These are phyloP conservation scores for Talaromyces sp. DNA, from an alignment of 2,329 filamentous ascomycete species.

Conservation along the genomic window DNA sequence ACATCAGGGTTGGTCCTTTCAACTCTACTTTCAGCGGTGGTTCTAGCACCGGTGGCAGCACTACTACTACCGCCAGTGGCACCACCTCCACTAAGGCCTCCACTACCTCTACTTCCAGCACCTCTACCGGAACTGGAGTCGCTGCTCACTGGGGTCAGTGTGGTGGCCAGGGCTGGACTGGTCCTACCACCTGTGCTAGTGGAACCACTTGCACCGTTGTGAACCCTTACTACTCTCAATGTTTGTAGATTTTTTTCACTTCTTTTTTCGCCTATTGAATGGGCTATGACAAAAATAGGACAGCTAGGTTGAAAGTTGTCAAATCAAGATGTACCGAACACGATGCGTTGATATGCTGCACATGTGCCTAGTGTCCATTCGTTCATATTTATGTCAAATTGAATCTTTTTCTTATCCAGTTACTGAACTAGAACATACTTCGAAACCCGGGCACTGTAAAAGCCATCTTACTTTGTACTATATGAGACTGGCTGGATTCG, in stretches of 20 bases:
- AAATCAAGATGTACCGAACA: conserved; percentile 1
- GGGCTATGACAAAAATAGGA: not conserved
- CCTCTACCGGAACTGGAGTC: not conserved
- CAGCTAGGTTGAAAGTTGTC: not conserved
- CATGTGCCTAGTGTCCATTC: conserved; percentile 1
- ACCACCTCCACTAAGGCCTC: not conserved
- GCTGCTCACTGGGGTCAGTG: conserved; percentile 13
- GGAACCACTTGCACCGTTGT: conserved; percentile 7
- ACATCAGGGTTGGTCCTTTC: conserved; percentile 60
- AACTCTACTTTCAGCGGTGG: conserved; percentile 49
- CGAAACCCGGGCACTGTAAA: not conserved
- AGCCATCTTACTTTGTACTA: not conserved
- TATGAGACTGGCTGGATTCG: not conserved
- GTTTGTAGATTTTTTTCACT: not conserved
- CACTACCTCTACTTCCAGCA: not conserved
- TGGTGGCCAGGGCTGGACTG: conserved; percentile 11
- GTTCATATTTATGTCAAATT: not conserved
- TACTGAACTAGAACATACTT: not conserved
- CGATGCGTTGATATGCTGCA: conserved; percentile 8
- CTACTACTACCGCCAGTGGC: not conserved
- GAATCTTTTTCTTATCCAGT: not conserved
- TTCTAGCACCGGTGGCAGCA: not conserved
- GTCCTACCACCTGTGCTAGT: conserved; percentile 16
- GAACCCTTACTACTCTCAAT: conserved; percentile 16
- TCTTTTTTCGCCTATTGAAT: not conserved